These are phyloP conservation scores for Termitomyces sp. DNA, from an alignment of 768 basidiomycete genomes.

Conservation along the genomic window DNA sequence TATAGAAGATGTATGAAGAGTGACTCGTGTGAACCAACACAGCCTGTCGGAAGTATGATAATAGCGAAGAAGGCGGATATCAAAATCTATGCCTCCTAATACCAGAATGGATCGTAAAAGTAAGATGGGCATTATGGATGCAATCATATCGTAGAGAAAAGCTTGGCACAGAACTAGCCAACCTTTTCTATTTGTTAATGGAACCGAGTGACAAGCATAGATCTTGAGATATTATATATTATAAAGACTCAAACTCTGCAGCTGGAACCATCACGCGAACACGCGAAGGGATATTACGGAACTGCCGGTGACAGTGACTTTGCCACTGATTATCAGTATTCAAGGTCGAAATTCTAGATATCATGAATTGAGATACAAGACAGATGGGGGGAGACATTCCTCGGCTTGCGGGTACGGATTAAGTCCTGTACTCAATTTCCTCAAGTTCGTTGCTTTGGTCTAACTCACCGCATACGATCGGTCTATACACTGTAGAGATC, in stretches of 20 bases:
- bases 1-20: background rate
- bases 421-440: too few relatives aligned
- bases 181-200: background rate
- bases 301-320: background rate
- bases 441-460: too few relatives aligned
- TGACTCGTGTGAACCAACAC: background rate
- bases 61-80: background rate
- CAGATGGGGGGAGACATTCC: too few relatives aligned
- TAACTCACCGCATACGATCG: too few relatives aligned
- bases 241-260: too few relatives aligned
- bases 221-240: background rate
- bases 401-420: background rate
- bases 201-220: background rate
- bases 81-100: background rate
- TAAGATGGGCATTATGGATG: background rate
- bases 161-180: too few relatives aligned
- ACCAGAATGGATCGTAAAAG: too few relatives aligned
- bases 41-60: background rate
- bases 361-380: too few relatives aligned
- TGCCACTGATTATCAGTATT: too few relatives aligned
- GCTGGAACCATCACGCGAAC: background rate
- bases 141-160: background rate
- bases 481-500: background rate
- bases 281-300: background rate
- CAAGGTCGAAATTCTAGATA: too few relatives aligned